phyloP scores from a whole-genome alignment of 352 stramenopile species.

The Detonula confervacea region DNA sequence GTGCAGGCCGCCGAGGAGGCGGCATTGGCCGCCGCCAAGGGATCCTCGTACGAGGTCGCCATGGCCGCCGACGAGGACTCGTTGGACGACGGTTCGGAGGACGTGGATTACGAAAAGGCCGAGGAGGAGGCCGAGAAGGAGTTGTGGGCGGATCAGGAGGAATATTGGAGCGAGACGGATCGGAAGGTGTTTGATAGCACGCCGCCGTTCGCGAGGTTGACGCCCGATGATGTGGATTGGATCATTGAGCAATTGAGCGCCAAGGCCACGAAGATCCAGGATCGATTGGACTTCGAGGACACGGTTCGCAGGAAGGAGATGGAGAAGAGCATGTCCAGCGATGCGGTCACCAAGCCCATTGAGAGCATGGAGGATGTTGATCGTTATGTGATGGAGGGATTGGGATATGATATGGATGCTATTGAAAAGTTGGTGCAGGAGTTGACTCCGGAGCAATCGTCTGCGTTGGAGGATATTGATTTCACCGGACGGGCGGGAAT shows the following conservation, averaged over 20 bases:
- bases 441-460: constrained; percentile 69
- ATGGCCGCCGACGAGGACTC: constrained; percentile 60
- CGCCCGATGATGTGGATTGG: constrained; percentile 65
- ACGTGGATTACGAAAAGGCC: constrained; percentile 63
- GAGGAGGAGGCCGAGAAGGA: constrained; percentile 74
- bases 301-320: constrained; percentile 46
- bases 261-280: constrained; percentile 40
- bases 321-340: constrained; percentile 17
- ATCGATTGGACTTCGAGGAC: constrained; percentile 44
- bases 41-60: constrained; percentile 50
- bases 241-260: constrained; percentile 46
- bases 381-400: constrained; percentile 46
- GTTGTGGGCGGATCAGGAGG: constrained; percentile 52
- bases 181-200: constrained; percentile 54
- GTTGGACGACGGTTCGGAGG: constrained; percentile 45
- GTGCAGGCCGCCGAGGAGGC: constrained; percentile 64
- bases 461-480: constrained; percentile 60
- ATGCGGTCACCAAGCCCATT: constrained; percentile 13
- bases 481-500: constrained; percentile 38
- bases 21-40: constrained; percentile 40
- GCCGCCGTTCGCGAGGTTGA: constrained; percentile 55
- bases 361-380: constrained; percentile 50
- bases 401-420: constrained; percentile 50
- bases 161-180: constrained; percentile 46
- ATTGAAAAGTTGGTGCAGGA: constrained; percentile 38